Evolutionary conservation across 176 grass and related monocot species (phyloP).

Genomic region (Puccinellia tenuiflora): DNA sequence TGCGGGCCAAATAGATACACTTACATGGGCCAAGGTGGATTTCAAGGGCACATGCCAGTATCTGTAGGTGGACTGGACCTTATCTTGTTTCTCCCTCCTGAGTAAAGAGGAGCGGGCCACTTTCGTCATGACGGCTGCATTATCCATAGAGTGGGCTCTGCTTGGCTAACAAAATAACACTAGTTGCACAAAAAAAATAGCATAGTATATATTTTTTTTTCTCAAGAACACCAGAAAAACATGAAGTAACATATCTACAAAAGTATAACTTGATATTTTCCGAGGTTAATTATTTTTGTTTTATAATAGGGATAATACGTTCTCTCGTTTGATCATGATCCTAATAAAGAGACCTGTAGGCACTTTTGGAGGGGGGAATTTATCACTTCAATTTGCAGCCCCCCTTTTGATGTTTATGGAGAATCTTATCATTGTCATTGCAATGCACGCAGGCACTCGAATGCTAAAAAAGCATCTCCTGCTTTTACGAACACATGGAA

Average conservation of each 20-base stretch:
- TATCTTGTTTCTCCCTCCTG: background rate
- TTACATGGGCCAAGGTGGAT: background rate
- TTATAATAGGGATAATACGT: background rate
- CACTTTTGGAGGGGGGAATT: background rate
- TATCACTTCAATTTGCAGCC: background rate
- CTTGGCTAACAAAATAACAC: background rate
- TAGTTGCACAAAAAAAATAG: background rate
- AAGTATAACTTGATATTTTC: background rate
- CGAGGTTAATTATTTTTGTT: too few species aligned
- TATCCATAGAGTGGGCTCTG: background rate
- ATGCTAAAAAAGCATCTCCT: conserved; percentile 14
- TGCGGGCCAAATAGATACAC: background rate
- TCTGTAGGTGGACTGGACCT: background rate
- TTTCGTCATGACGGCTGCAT: background rate
- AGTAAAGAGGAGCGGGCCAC: background rate
- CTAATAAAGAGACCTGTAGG: too few species aligned
- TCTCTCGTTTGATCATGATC: background rate
- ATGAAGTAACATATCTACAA: background rate
- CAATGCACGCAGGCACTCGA: conserved; percentile 32
- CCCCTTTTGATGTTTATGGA: background rate
- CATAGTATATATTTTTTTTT: too few species aligned
- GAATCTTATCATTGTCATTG: conserved; percentile 21
- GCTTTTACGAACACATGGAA: conserved; percentile 26
- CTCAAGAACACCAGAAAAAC: background rate
- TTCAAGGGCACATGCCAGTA: background rate